Percentiles rank a stretch among this genome's conserved stretches.
phyloP scores from a whole-genome alignment of 2,329 filamentous ascomycete genomes.

The Xylaria sp. region DNA sequence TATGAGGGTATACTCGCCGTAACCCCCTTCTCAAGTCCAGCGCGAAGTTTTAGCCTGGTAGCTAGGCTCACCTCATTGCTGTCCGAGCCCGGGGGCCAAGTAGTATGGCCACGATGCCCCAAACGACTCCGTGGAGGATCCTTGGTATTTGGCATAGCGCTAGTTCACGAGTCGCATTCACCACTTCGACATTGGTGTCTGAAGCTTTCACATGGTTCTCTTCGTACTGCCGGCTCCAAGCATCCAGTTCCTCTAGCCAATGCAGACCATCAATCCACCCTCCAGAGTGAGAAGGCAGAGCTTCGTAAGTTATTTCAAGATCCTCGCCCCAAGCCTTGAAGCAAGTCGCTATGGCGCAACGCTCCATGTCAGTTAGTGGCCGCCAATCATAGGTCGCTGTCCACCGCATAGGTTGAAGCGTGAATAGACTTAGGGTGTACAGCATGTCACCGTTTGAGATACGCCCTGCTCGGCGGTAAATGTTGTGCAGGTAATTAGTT shows the following conservation, averaged over 20 bases:
- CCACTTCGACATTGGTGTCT: conserved; percentile 9
- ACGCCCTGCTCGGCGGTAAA: conserved; percentile 66
- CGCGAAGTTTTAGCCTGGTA: background rate
- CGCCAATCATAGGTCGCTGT: conserved; percentile 69
- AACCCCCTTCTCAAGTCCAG: too few species aligned
- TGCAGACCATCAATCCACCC: conserved; percentile 52
- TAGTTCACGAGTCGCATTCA: conserved; percentile 14
- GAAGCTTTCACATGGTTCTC: background rate
- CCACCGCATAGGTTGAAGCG: conserved; percentile 65
- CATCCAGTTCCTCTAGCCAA: conserved; percentile 61
- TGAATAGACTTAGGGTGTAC: conserved; percentile 72
- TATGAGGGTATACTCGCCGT: background rate
- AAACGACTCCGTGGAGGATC: conserved; percentile 10
- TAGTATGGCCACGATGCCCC: conserved; percentile 17
- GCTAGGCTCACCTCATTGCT: conserved; percentile 10
- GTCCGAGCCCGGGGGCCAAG: conserved; percentile 10
- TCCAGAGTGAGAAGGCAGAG: background rate
- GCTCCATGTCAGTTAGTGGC: conserved; percentile 63
- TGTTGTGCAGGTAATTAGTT: conserved; percentile 71
- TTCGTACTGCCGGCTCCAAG: conserved; percentile 1
- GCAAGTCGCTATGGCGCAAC: conserved; percentile 65
- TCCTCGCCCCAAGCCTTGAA: conserved; percentile 68
- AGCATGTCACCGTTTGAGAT: conserved; percentile 73
- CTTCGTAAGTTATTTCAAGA: conserved; percentile 63
- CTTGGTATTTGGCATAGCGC: conserved; percentile 14